phyloP scores from a whole-genome alignment of 192 early-diverging fungal genomes.

The Coemansia biformis region DNA sequence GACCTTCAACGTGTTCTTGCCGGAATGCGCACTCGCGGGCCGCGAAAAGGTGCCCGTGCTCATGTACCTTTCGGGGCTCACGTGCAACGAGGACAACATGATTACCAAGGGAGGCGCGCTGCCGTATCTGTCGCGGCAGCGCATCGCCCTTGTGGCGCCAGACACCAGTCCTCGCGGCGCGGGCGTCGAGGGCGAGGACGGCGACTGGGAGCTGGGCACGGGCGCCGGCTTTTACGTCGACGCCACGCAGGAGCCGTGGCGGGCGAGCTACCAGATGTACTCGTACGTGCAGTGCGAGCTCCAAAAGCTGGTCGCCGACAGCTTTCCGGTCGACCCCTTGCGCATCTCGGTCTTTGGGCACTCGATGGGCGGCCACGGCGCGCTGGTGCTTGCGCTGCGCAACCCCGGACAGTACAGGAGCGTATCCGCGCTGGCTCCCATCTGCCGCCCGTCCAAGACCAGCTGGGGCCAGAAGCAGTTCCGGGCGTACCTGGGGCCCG shows the following conservation, averaged over 20 bases:
- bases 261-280: conserved; percentile 76
- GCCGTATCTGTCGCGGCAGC: conserved; percentile 56
- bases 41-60: conserved; percentile 41
- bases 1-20: conserved; percentile 73
- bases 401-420: conserved; percentile 66
- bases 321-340: conserved; percentile 57
- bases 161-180: conserved; percentile 80
- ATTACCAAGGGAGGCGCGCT: conserved; percentile 76
- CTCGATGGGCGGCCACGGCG: conserved; percentile 89
- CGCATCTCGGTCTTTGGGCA: conserved; percentile 66
- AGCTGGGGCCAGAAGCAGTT: conserved; percentile 81
- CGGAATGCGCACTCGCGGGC: conserved; percentile 38
- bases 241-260: conserved; percentile 72
- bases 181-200: conserved; percentile 67
- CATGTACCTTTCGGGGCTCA: conserved; percentile 79
- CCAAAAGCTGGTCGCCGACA: conserved; percentile 51
- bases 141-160: conserved; percentile 73
- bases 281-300: conserved; percentile 75
- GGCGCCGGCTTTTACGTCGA: conserved; percentile 68
- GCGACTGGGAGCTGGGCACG: conserved; percentile 45
- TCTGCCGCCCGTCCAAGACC: conserved; percentile 65
- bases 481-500: conserved; percentile 64
- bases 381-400: conserved; percentile 68
- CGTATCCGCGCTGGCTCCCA: conserved; percentile 79
- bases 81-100: conserved; percentile 86